Evolutionary conservation across 148 eudicot species (phyloP), one percentile per base, ranked within the genome.

Genomic region (Dysphania ambrosioides): DNA sequence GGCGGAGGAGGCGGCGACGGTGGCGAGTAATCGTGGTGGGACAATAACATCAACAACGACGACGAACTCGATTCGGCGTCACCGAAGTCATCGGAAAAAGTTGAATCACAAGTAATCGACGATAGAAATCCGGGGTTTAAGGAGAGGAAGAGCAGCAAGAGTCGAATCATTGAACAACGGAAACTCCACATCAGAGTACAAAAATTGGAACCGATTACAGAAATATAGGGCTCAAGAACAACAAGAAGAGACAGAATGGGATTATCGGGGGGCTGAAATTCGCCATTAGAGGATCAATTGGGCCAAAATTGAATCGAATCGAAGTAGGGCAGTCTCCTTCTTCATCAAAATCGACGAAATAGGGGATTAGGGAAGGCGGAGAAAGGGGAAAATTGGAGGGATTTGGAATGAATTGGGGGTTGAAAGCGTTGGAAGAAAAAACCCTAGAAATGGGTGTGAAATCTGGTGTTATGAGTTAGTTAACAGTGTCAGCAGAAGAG

Each of bases 1-100:
- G 89, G 97, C 5, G 99, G 99, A 0, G 99, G 99, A 0, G 99
- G 94, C 63, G 97, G 97, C 58, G 98, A 76, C 2, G 97, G 97
- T 49, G 98, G 98, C 2, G 97, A 80, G 79, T 92, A 95, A 69
- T 91, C 96, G 8, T 75, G 79, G 38, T 70, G 78, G 9, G 53
- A 75, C 12, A 75, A 41, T 21, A 40, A 19, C 26, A 23, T 15
- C 40, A n/a, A n/a, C n/a, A n/a, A n/a, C n/a, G n/a, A n/a, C n/a
- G n/a, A n/a, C n/a, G 8, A 21, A 1, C 9, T 44, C 29, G 32
- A 38, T 26, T 76, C 56, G 57, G 11, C 49, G 40, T 21, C 68
- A n/a, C n/a, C n/a, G n/a, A n/a, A n/a, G n/a, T n/a, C n/a, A n/a
- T 65, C 69, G 27, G 6, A 8, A 10, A 10, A 57, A 0, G 24